These are phyloP conservation scores for Pythium scleroteichum DNA, from an alignment of 352 stramenopile genomes.

Conservation along the genomic window DNA sequence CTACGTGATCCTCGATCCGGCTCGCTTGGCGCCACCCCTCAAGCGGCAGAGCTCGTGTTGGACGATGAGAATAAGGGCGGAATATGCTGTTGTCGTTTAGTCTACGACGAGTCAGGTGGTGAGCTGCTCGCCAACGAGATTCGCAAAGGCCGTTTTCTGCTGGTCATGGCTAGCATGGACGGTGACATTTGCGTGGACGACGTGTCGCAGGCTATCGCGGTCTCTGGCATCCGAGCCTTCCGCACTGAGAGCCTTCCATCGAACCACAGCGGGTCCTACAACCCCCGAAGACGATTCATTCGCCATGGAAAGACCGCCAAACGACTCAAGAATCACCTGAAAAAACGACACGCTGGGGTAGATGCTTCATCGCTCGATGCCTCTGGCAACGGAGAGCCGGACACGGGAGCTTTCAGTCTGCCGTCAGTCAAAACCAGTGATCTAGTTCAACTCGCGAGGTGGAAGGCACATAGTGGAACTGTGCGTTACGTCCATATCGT, in stretches of 20 bases:
- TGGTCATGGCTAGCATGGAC: conserved; percentile 40
- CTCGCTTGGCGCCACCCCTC: not conserved
- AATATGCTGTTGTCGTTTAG: conserved; percentile 50
- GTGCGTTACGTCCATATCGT: conserved; percentile 55
- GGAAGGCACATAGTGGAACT: conserved; percentile 54
- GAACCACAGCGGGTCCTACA: conserved; percentile 62
- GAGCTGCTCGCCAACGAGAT: conserved; percentile 53
- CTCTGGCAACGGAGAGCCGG: not conserved
- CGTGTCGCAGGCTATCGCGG: conserved; percentile 48
- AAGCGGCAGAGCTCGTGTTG: not conserved
- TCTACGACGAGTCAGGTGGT: conserved; percentile 67
- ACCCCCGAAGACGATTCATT: conserved; percentile 66
- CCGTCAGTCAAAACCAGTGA: conserved; percentile 23
- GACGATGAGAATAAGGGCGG: conserved; percentile 23
- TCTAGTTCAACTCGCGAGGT: conserved; percentile 44
- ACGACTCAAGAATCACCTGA: conserved; percentile 39
- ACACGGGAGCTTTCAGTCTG: not conserved
- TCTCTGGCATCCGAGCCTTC: conserved; percentile 46
- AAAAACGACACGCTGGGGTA: conserved; percentile 16
- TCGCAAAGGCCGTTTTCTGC: conserved; percentile 43
- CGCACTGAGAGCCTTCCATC: conserved; percentile 58
- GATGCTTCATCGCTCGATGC: not conserved
- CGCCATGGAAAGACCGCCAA: conserved; percentile 67
- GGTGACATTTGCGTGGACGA: conserved; percentile 56
- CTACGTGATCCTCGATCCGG: conserved; percentile 12